Base-by-base conservation (phyloP, 306 rosid genomes). In the Myrica gale region DNA sequence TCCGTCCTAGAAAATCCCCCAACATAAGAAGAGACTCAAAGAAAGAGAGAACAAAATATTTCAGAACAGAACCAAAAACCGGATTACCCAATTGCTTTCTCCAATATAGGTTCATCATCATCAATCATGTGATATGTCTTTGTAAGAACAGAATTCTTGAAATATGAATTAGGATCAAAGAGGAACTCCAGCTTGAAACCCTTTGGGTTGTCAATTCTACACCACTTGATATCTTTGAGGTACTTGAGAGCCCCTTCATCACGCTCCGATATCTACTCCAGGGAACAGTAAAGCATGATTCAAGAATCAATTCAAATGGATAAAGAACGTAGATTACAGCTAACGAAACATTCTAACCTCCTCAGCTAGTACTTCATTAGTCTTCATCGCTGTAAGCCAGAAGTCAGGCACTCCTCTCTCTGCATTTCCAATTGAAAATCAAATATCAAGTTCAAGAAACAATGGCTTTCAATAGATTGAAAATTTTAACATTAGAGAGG, bases 351-450 rank as follows among this genome's bases (percentile, higher is more conserved):
- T 69, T 48, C 48, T 73, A 48, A 84, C 90, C 88, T 84, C 85
- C 74, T 76, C 87, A 60, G 77, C 78, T 68, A 87, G 70, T 72
- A 3, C 73, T 69, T 82, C 88, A 80, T 84, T 78, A 52, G 62
- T 26, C 85, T 87, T 84, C 87, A 87, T 50, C 19, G 85, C 90
- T 75, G 74, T 82, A 51, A 87, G 79, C 90, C 90, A 87, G 79
- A 87, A 87, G 51, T 58, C 37, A 69, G 90, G 90, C 58, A 87
- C 87, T 65, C 90, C 90, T 82, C 80, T 84, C 72, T 72, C 90
- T 87, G 80, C 75, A 57, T 75, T 51, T 17, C 73, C 73, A 53
- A 44, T 70, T 16, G 16, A 48, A 32, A 69, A 65, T 54, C 44
- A 46, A 76, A 84, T 4, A 77, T 77, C 71, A 71, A 72, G 48